Evolutionary conservation across 495 filamentous ascomycete species (phyloP), one percentile per base, ranked within the genome.

Genomic region (Penicillium flavigenum): DNA sequence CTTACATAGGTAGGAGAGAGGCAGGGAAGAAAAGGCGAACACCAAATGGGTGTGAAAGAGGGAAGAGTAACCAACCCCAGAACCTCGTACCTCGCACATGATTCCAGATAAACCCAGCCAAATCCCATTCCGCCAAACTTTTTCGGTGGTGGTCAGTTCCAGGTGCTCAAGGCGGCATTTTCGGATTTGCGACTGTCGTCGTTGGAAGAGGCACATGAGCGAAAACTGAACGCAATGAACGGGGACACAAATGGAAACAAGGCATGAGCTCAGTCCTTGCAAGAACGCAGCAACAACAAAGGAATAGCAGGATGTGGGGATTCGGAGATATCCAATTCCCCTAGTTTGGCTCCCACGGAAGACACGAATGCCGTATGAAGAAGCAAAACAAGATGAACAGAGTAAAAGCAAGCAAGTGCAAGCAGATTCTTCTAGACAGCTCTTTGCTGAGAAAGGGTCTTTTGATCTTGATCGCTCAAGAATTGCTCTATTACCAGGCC

Each of bases 401-500:
- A 17, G 19, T 20, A 39, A 29, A 38, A 32, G 29, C 27, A 52
- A 8, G 24, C 49, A 32, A 12, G 4, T 20, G 49, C 36, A 42
- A 52, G 22, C n/a, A 39, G 14, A 46, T 22, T 52, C 51, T 63
- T 64, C 66, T 69, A 62, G 27, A 49, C 57, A 55, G 59, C 51
- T 31, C 45, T 41, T 43, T 57, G 54, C 47, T 49, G 51, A 54
- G 51, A 27, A 16, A 31, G 9, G 44, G 46, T 19, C 3, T 16
- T 38, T 38, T 6, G 43, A 44, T 53, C 38, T 58, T 60, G 60
- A 63, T 62, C 50, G 52, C 58, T 63, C 63, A 51, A 42, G 39
- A 32, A 36, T 51, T 38, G 60, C 63, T 66, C 65, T 63, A 65
- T 61, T 58, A 48, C 63, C 61, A 57, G 39, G 26, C 49, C 63